Evolutionary conservation across 1,139 yeast species (phyloP).

Genomic region (Saccharomyces hybrid): DNA sequence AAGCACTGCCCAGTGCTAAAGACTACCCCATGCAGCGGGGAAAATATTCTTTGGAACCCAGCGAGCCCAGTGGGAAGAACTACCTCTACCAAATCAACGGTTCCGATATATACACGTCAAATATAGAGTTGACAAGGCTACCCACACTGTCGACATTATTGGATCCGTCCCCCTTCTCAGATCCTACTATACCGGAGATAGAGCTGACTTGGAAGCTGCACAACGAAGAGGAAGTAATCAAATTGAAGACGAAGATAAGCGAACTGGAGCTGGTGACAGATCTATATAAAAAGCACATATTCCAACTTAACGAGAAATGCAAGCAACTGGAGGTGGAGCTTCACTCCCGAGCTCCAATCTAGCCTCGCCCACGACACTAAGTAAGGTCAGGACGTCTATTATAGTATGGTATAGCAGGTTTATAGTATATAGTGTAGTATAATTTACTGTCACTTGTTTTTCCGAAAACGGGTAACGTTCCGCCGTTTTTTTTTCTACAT

Average conservation of each 20-base stretch:
- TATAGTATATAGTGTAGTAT: not conserved
- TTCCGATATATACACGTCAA: not conserved
- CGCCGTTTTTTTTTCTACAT: not conserved
- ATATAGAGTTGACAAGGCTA: not conserved
- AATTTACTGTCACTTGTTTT: not conserved
- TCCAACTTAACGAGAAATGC: slow-evolving; percentile 54
- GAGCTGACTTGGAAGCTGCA: slow-evolving; percentile 11
- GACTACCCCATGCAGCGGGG: not conserved
- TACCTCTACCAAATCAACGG: not conserved
- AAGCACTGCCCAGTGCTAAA: not conserved
- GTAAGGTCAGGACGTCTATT: slow-evolving; percentile 2
- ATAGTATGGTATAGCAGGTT: not conserved
- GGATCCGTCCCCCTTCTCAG: not conserved
- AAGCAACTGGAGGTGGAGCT: slow-evolving; percentile 16
- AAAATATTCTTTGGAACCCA: not conserved
- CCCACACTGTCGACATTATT: not conserved
- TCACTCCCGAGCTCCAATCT: not conserved
- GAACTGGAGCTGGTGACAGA: slow-evolving; percentile 89
- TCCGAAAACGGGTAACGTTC: not conserved
- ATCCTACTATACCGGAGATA: not conserved
- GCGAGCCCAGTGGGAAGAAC: not conserved
- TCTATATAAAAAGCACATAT: slow-evolving; percentile 69
- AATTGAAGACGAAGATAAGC: slow-evolving; percentile 66
- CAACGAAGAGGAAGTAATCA: slow-evolving; percentile 42
- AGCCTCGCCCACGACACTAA: not conserved